Base-by-base conservation (phyloP, 2,329 filamentous ascomycete species). In the Monosporascus sp. region DNA sequence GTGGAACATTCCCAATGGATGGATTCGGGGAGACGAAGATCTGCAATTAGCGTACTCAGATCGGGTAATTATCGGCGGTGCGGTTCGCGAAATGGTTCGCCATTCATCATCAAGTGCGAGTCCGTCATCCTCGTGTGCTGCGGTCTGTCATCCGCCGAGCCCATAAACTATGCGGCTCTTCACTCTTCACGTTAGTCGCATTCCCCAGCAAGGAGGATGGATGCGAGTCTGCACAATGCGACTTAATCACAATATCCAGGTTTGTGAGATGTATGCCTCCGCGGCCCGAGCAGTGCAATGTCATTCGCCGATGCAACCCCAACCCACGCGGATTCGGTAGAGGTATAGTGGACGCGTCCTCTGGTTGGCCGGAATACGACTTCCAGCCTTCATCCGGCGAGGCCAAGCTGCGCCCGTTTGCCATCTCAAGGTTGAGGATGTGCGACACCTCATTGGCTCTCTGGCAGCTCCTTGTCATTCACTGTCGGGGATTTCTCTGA, bases 291-390 rank as follows among this genome's bases (percentile, higher is more conserved):
- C 31, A 31, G 11, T 35, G 4, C 38, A 41, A 18, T 41, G 17
- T 17, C 7, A 46, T 46, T 18, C 22, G 43, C 17, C 5, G 18
- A 18, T 46, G 24, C 6, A 7, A 7, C 18, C 24, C 17, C 24
- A 17, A 46, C 43, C 24, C 24, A 46, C 24, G 20, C 43, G 24
- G n/a, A 46, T 46, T 46, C 43, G 31, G 43, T 31, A 38, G 37
- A 35, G 17, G 45, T 17, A 11, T 17, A 9, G 24, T 48, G 24
- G 45, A 48, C 5, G 15, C 37, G 53, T 18, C 24, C 17, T 51
- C 50, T 57, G 55, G 55, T 57, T 57, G 55, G 55, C 51, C 48
- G 49, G 53, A 55, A 55, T 57, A 57, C 55, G 55, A 56, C 38
- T 18, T 22, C 35, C 20, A 35, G 22, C 49, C 47, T n/a, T 45